Percentiles rank a stretch among this genome's conserved stretches.
Evolutionary conservation across 495 filamentous ascomycete genomes (phyloP).

Genomic region (Daldinia caldariorum): DNA sequence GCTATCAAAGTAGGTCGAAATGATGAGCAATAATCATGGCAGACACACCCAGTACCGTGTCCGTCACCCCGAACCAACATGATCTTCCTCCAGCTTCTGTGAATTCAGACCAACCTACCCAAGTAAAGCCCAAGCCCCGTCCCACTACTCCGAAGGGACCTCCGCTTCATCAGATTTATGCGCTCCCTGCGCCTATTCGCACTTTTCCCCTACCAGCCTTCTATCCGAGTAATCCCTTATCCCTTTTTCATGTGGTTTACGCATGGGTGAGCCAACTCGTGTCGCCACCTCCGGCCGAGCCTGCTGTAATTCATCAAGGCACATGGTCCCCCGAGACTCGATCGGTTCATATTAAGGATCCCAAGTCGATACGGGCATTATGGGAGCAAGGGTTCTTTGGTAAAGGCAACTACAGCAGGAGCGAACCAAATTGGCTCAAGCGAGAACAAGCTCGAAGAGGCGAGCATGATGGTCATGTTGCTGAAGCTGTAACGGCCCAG

Average conservation of each 20-base stretch:
- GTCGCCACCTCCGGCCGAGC: conserved; percentile 72
- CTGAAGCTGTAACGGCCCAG: conserved; percentile 79
- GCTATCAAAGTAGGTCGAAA: conserved; percentile 46
- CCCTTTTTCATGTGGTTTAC: conserved; percentile 79
- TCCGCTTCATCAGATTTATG: conserved; percentile 75
- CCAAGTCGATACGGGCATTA: conserved; percentile 75
- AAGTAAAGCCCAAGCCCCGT: conserved; percentile 30
- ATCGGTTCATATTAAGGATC: conserved; percentile 85
- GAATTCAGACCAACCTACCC: conserved; percentile 26
- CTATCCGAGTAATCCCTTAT: conserved; percentile 92
- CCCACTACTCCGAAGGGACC: conserved; percentile 44
- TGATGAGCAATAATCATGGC: conserved; percentile 53
- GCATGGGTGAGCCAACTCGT: conserved; percentile 78
- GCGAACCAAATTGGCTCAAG: conserved; percentile 92
- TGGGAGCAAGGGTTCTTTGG: conserved; percentile 98
- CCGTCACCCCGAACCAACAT: conserved; percentile 33
- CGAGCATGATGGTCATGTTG: conserved; percentile 61
- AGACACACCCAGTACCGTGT: conserved; percentile 47
- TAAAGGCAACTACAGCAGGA: conserved; percentile 90
- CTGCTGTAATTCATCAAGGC: conserved; percentile 70
- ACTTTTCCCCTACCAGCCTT: conserved; percentile 85
- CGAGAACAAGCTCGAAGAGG: conserved; percentile 79
- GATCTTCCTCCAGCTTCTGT: conserved; percentile 18
- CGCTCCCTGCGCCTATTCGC: conserved; percentile 78
- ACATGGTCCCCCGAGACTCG: conserved; percentile 81